Evolutionary conservation across 31 red algal species (phyloP).

Genomic region (Odonthalia washingtoniensis): DNA sequence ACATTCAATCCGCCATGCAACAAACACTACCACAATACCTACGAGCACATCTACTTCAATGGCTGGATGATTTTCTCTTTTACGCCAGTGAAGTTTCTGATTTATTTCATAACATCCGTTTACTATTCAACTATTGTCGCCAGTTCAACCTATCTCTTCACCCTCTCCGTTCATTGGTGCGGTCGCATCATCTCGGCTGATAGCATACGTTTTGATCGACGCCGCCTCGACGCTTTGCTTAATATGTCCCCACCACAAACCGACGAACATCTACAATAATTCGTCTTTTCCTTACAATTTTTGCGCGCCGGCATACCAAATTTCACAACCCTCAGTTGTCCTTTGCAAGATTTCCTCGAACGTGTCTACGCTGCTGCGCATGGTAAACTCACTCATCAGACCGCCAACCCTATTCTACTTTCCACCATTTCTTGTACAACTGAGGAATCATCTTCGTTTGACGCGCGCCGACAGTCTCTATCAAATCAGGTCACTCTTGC

Average conservation of each 20-base stretch:
- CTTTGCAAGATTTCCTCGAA: no score
- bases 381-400: neutral
- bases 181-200: slow-evolving; percentile 29
- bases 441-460: neutral
- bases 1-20: neutral
- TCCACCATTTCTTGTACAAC: neutral
- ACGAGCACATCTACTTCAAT: neutral
- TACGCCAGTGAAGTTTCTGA: neutral
- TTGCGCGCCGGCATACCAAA: no score
- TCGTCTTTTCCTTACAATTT: no score
- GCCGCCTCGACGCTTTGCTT: neutral
- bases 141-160: neutral
- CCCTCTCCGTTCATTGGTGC: neutral
- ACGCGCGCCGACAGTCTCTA: neutral
- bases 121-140: neutral
- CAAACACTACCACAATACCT: neutral
- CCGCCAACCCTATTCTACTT: neutral
- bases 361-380: no score
- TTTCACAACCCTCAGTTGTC: no score
- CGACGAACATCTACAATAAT: no score
- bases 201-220: slow-evolving; percentile 17
- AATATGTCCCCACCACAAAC: slow-evolving; percentile 13
- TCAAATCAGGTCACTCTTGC: slow-evolving; percentile 1
- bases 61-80: neutral
- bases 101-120: neutral